A percentile compares a stretch with the other conserved stretches of the same genome.
phyloP scores from a whole-genome alignment of 768 basidiomycete species.

The Pulveroboletus sp. region DNA sequence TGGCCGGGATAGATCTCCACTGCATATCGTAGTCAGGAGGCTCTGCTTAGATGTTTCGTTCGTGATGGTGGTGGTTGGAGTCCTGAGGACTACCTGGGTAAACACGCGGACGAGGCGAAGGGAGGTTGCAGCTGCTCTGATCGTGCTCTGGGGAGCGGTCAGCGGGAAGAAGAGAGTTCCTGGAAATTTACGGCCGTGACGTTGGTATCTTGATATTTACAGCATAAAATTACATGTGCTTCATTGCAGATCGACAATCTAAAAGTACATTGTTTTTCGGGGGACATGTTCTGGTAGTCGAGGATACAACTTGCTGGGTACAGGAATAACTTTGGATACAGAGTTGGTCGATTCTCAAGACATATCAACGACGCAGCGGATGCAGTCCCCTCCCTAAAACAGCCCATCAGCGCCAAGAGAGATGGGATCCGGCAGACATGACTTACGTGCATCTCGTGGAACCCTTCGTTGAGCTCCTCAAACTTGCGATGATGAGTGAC shows the following conservation, averaged over 20 bases:
- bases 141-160: slow-evolving; percentile 66
- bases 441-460: slow-evolving; percentile 96
- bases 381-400: slow-evolving; percentile 67
- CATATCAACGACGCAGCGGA: slow-evolving; percentile 96
- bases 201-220: slow-evolving; percentile 7
- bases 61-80: slow-evolving; percentile 56
- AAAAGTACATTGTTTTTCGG: background rate
- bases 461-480: slow-evolving; percentile 77
- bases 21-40: slow-evolving; percentile 63
- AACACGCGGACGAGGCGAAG: slow-evolving; percentile 62
- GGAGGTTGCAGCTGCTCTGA: slow-evolving; percentile 63
- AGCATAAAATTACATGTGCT: slow-evolving; percentile 3
- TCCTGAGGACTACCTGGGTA: slow-evolving; percentile 58
- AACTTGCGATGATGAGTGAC: slow-evolving; percentile 82
- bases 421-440: background rate
- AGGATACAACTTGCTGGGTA: slow-evolving; percentile 5
- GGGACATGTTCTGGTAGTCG: background rate
- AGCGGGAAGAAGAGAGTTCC: slow-evolving; percentile 55
- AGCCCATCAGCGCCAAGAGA: slow-evolving; percentile 2
- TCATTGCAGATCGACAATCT: background rate
- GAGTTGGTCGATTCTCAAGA: slow-evolving; percentile 28
- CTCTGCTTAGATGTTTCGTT: slow-evolving; percentile 78
- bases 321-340: background rate
- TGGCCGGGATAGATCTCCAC: slow-evolving; percentile 55
- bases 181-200: slow-evolving; percentile 8